phyloP scores from a whole-genome alignment of 2,329 filamentous ascomycete species.

The Zasmidium cellare region DNA sequence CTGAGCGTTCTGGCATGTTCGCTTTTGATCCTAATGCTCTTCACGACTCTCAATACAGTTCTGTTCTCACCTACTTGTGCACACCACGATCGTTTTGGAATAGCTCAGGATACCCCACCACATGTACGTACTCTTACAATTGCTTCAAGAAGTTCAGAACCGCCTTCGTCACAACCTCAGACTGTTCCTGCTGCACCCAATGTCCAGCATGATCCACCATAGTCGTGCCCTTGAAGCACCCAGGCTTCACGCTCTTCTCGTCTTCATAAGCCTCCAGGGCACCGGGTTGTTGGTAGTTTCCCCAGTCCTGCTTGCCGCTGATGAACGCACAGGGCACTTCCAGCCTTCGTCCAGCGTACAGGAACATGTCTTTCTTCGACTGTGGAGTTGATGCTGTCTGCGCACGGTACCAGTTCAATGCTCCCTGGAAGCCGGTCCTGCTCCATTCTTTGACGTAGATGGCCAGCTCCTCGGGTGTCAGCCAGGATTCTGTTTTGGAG shows the following conservation, averaged over 20 bases:
- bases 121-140: background rate
- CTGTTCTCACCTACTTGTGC: no score
- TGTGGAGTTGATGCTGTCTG: slow-evolving; percentile 50
- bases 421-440: slow-evolving; percentile 65
- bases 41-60: no score
- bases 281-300: slow-evolving; percentile 66
- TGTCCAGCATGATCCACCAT: slow-evolving; percentile 64
- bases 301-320: slow-evolving; percentile 66
- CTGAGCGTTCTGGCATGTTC: no score
- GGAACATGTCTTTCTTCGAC: slow-evolving; percentile 52
- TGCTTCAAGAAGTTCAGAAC: slow-evolving; percentile 46
- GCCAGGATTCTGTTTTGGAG: slow-evolving; percentile 52
- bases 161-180: slow-evolving; percentile 53
- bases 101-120: background rate
- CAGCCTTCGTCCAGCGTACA: slow-evolving; percentile 62
- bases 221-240: slow-evolving; percentile 55
- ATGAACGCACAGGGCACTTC: slow-evolving; percentile 63
- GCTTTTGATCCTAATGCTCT: no score
- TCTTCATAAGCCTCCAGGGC: slow-evolving; percentile 59
- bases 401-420: slow-evolving; percentile 67
- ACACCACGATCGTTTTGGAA: background rate
- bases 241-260: slow-evolving; percentile 31
- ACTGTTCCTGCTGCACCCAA: slow-evolving; percentile 69
- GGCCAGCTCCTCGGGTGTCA: slow-evolving; percentile 57
- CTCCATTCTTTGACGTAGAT: slow-evolving; percentile 63